Percentiles rank a stretch among this genome's conserved stretches.
These are phyloP conservation scores for Malus asiatica DNA, from an alignment of 306 rosid species.

Conservation along the genomic window DNA sequence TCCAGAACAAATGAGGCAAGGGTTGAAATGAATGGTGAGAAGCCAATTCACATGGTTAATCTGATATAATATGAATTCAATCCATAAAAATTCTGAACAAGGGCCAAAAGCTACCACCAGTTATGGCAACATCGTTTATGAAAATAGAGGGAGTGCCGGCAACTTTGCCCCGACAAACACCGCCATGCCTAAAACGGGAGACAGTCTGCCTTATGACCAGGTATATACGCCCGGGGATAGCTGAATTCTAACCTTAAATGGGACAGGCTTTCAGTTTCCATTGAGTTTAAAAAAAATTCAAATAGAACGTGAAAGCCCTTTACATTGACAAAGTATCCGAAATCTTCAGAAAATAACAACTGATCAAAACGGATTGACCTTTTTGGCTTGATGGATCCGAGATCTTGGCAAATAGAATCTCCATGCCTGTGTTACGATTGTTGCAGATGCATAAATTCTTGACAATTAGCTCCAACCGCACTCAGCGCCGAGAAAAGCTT, in stretches of 20 bases:
- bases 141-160: conserved; percentile 16
- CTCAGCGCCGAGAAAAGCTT: conserved; percentile 62
- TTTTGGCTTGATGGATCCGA: conserved; percentile 14
- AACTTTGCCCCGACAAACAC: conserved; percentile 19
- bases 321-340: conserved; percentile 21
- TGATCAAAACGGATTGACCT: conserved; percentile 20
- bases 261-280: conserved; percentile 23
- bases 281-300: conserved; percentile 1
- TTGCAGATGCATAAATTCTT: conserved; percentile 73
- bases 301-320: conserved; percentile 18
- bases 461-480: conserved; percentile 76
- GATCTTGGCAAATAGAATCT: conserved; percentile 4
- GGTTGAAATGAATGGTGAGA: background rate
- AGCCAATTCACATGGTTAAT: background rate
- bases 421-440: conserved; percentile 35
- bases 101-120: background rate
- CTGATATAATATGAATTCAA: background rate
- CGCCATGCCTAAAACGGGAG: background rate
- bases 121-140: conserved; percentile 13
- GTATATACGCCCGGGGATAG: background rate
- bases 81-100: background rate
- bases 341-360: background rate
- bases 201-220: background rate
- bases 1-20: background rate
- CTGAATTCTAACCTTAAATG: conserved; percentile 11